These are phyloP conservation scores for Phialophora chinensis DNA, from an alignment of 2,329 filamentous ascomycete genomes.

Conservation along the genomic window DNA sequence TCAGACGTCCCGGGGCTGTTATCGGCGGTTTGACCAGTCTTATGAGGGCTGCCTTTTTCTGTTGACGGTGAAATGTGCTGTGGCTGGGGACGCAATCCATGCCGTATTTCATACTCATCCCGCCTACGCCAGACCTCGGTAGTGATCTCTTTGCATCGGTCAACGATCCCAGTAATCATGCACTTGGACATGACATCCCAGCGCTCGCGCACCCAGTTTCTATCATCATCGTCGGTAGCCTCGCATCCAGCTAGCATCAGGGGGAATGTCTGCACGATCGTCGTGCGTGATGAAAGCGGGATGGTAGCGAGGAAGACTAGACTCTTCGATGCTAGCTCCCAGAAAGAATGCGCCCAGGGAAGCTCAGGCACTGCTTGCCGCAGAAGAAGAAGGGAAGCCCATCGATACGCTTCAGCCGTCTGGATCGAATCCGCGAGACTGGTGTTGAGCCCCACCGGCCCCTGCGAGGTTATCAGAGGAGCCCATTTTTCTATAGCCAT, in stretches of 20 bases:
- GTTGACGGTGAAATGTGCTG: not conserved
- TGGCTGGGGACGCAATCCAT: not conserved
- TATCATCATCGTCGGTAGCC: constrained; percentile 63
- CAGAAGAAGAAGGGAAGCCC: constrained; percentile 68
- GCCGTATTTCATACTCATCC: constrained; percentile 55
- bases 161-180: constrained; percentile 70
- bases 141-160: constrained; percentile 67
- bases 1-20: no score
- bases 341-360: constrained; percentile 60
- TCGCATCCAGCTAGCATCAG: constrained; percentile 71
- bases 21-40: not conserved
- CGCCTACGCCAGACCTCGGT: constrained; percentile 70
- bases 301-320: constrained; percentile 67
- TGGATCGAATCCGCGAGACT: constrained; percentile 67
- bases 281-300: constrained; percentile 64
- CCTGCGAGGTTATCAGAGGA: constrained; percentile 58
- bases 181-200: constrained; percentile 66
- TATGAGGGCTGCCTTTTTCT: not conserved
- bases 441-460: constrained; percentile 66
- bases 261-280: constrained; percentile 72
- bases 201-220: constrained; percentile 67
- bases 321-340: constrained; percentile 65
- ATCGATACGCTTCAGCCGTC: constrained; percentile 70
- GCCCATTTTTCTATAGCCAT: constrained; percentile 65
- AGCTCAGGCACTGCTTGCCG: constrained; percentile 72